Percentiles rank a stretch among this genome's conserved stretches.
Evolutionary conservation across 108 stramenopile species (phyloP).

Genomic region (Seminavis robusta): DNA sequence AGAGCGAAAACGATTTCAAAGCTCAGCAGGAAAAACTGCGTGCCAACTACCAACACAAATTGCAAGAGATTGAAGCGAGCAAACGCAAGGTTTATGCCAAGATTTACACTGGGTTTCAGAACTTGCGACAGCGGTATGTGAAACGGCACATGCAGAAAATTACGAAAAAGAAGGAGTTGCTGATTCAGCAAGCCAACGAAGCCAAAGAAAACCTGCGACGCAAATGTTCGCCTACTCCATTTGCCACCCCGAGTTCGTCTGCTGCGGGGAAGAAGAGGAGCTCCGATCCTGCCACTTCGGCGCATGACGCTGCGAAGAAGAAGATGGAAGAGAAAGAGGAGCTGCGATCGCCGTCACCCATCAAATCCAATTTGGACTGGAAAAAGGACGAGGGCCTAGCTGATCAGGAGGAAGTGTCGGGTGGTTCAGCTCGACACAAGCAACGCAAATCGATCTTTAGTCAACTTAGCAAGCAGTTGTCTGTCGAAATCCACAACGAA

Average conservation of each 20-base stretch:
- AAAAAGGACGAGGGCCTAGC: background rate
- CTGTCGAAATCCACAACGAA: constrained; percentile 80
- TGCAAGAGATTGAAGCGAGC: constrained; percentile 30
- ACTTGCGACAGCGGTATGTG: constrained; percentile 46
- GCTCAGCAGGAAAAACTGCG: constrained; percentile 42
- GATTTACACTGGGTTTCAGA: constrained; percentile 26
- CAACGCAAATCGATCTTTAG: constrained; percentile 57
- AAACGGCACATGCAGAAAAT: constrained; percentile 57
- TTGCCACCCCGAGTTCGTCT: too few species aligned
- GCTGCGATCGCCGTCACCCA: constrained; percentile 32
- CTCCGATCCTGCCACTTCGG: too few species aligned
- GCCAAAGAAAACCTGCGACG: background rate
- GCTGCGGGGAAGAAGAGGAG: background rate
- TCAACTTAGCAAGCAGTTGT: constrained; percentile 48
- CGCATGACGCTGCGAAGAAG: background rate
- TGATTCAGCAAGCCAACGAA: background rate
- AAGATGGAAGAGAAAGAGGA: constrained; percentile 19
- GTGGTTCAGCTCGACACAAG: constrained; percentile 59
- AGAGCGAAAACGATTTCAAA: constrained; percentile 37
- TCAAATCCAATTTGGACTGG: constrained; percentile 24
- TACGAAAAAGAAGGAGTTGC: constrained; percentile 17
- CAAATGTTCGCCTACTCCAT: too few species aligned
- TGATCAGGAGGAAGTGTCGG: constrained; percentile 6
- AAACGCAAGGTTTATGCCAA: constrained; percentile 28
- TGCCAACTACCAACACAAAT: constrained; percentile 48